Evolutionary conservation across 768 basidiomycete genomes (phyloP).

Genomic region (Rhodotorula kratochvilovae): DNA sequence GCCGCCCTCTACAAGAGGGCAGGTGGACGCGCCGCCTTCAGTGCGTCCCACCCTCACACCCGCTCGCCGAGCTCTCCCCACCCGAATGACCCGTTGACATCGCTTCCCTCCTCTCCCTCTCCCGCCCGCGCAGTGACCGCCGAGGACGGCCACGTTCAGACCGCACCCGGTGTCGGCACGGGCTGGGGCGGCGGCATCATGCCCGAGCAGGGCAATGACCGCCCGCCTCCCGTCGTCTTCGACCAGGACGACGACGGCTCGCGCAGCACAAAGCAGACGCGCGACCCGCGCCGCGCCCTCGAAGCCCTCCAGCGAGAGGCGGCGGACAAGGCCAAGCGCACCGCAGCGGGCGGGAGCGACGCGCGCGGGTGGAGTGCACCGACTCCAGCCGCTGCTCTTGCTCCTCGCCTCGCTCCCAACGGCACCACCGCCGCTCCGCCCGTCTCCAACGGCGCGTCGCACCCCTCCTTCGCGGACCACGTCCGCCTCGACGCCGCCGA

Average conservation of each 20-base stretch:
- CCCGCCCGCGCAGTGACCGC: too few relatives aligned
- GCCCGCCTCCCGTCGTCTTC: neutral
- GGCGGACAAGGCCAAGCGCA: too few relatives aligned
- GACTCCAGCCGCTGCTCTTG: too few relatives aligned
- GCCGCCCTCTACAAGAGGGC: neutral
- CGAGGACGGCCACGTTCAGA: neutral
- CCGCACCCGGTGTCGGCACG: neutral
- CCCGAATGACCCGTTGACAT: neutral
- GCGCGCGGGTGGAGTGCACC: too few relatives aligned
- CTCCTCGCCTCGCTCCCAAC: too few relatives aligned
- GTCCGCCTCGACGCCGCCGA: neutral
- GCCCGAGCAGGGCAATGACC: neutral
- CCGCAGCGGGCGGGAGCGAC: too few relatives aligned
- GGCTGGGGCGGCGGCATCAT: slow-evolving; percentile 1
- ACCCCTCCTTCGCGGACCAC: neutral
- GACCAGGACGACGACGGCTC: neutral
- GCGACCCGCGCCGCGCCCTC: neutral
- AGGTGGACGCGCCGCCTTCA: neutral
- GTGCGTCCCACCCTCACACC: neutral
- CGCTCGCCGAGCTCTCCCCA: neutral
- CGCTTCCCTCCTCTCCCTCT: neutral
- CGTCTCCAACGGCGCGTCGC: neutral
- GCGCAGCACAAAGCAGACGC: neutral
- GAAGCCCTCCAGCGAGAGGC: too few relatives aligned
- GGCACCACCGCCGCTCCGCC: neutral